Base-by-base conservation (phyloP, 176 grass and related monocot genomes). In the Phoenix roebelenii region DNA sequence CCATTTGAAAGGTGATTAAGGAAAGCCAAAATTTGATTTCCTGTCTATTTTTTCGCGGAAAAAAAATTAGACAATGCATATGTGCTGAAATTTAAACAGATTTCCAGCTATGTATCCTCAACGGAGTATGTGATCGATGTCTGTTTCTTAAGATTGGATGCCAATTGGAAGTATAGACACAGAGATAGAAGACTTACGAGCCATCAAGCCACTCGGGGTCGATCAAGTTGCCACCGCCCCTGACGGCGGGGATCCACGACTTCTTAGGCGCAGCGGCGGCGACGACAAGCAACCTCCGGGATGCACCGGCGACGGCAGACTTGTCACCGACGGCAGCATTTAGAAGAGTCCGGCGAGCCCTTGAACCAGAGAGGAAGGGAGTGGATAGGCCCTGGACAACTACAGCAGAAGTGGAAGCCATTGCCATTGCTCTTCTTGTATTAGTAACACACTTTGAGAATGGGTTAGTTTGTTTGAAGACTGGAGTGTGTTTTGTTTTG, bases 201-300 rank as follows among this genome's bases (percentile, higher is more conserved):
- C 87, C 87, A 65, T 97, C 92, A 72, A 97, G 92, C 92, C 92
- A 97, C 0, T 83, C 61, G 5, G 92, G 92, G 84, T 91, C 75
- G 57, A 97, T 64, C 76, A 97, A 64, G 75, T 88, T 80, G 50
- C 80, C 76, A 50, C 89, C 83, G 64, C 86, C 86, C 77, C 61
- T 87, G 81, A 97, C 39, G 17, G 72, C 87, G 0, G 92, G 87
- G 71, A 97, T 63, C 92, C 92, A 97, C 5, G 92, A 96, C 75
- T 96, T 88, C 75, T 96, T 96, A 49, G 58, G 51, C 16, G 48
- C 68, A 12, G 65, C 88, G 0, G 84, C 89, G 7, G 74, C 79
- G 48, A 73, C 73, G 69, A 82, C 67, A 25, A 97, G 52, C 25
- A 64, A 59, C 61, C 76, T 74, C 30, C 80, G 77, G 0, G 76